Evolutionary conservation across 805 yeast genomes (phyloP).

Genomic region (Myxozyma geophila): DNA sequence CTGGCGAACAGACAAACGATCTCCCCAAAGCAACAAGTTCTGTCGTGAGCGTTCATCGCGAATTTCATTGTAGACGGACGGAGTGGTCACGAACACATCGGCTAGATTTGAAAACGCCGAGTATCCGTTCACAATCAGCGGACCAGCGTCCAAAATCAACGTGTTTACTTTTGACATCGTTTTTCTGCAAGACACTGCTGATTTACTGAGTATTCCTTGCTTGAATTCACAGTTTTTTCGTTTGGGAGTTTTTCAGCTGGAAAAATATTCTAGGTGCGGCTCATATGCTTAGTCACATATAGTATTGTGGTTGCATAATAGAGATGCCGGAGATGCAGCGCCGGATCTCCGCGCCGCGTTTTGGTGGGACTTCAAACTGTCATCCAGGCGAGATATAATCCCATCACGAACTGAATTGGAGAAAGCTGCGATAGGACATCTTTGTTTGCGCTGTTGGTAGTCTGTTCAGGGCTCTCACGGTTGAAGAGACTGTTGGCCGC

Average conservation of each 20-base stretch:
- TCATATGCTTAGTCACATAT: neutral
- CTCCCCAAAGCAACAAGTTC: conserved; percentile 82
- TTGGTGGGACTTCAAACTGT: no score
- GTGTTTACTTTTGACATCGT: conserved; percentile 19
- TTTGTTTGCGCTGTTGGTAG: no score
- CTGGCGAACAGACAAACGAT: conserved; percentile 66
- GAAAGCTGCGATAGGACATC: neutral
- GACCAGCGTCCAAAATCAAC: conserved; percentile 92
- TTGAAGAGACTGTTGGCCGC: no score
- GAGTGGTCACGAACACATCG: conserved; percentile 78
- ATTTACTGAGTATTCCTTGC: no score
- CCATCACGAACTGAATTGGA: neutral
- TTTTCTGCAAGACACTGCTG: neutral
- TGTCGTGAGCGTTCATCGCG: conserved; percentile 82
- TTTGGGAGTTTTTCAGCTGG: conserved; percentile 8
- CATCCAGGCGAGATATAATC: no score
- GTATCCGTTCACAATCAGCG: conserved; percentile 83
- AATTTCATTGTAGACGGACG: conserved; percentile 86
- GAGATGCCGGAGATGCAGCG: neutral
- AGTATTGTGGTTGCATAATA: neutral
- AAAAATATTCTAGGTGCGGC: conserved; percentile 11
- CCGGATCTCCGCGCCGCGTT: conserved; percentile 2
- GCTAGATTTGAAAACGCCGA: conserved; percentile 74
- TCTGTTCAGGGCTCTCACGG: no score
- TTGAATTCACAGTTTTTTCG: no score